Percentiles rank a stretch among this genome's conserved stretches.
Evolutionary conservation across 129 eudicot genomes (phyloP).

Genomic region (Helianthus tuberosus): DNA sequence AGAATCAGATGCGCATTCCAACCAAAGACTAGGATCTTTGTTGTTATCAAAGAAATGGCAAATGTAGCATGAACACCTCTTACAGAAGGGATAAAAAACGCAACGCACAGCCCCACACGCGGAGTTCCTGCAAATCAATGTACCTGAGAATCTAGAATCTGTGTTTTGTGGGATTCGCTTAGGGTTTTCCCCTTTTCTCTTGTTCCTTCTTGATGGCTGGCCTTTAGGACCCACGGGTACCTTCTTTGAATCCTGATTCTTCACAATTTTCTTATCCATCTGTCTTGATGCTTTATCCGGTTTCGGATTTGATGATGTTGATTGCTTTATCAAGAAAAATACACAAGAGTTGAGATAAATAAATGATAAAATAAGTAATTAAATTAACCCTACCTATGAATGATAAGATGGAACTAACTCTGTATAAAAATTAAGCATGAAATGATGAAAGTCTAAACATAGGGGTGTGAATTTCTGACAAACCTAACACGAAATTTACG

Average conservation of each 20-base stretch:
- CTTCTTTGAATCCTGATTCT: conserved; percentile 62
- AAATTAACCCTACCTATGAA: neutral
- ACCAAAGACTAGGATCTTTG: conserved; percentile 97
- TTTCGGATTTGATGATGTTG: conserved; percentile 37
- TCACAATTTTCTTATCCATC: conserved; percentile 46
- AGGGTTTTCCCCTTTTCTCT: conserved; percentile 71
- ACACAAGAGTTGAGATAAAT: conserved; percentile 18
- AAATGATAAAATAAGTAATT: neutral
- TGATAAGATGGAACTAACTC: conserved; percentile 7
- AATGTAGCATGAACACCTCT: conserved; percentile 91
- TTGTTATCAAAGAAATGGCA: conserved; percentile 86
- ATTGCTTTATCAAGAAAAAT: conserved; percentile 39
- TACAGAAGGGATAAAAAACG: conserved; percentile 69
- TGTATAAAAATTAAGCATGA: conserved; percentile 9
- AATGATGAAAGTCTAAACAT: too few species aligned
- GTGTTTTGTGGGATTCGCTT: conserved; percentile 41
- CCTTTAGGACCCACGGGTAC: conserved; percentile 44
- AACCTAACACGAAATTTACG: too few species aligned
- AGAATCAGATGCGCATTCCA: conserved; percentile 80
- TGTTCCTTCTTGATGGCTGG: conserved; percentile 54
- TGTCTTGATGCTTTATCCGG: neutral
- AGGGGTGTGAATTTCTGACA: too few species aligned
- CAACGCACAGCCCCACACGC: conserved; percentile 80
- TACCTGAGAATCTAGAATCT: conserved; percentile 44
- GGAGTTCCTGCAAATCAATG: conserved; percentile 76